Evolutionary conservation across 1,139 yeast genomes (phyloP), one percentile per base, ranked within the genome.

Genomic region (Pichia sp.): DNA sequence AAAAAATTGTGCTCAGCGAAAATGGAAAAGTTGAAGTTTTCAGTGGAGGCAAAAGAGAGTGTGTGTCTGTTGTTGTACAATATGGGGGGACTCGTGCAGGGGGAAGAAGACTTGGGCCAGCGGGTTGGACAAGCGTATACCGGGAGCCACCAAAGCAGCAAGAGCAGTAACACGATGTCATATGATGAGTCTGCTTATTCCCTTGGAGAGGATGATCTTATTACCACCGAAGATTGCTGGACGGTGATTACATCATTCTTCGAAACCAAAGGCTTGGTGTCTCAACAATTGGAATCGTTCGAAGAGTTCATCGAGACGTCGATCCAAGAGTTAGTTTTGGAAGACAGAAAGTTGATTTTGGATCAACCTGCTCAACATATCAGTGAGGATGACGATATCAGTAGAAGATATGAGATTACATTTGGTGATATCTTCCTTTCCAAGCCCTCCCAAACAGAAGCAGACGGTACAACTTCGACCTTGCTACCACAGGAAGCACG

Each of bases 221-320:
- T 93, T 75, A 91, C 98, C 30, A 90, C 97, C 40, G 98, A 95
- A 75, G 99, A 95, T 76, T 92, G 98, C 74, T 95, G 99, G 99
- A 86, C 96, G 43, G 98, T 95, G 61, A 93, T 95, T 63, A 87
- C 97, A 46, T 81, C 98, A 31, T 95, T 93, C 72, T 95, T 95
- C 78, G 92, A 87, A 72, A 96, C 92, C 68, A 92, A 92, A 70
- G 99, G 99, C 57, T 80, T 95, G 65, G 99, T 93, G 34, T 91
- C 98, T 36, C 99, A 93, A 73, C 99, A 95, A 76, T 79, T 95
- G 67, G 99, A 93, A 70, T 95, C 99, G 20, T 95, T 95, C 71
- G 97, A 95, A 74, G 99, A 95, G 75, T 95, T 95, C 72, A 92
- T 95, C 64, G 97, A 91, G 71, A 85, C 96, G 34, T 90, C 98